These are phyloP conservation scores for Colletotrichum nymphaeae DNA, from an alignment of 2,329 filamentous ascomycete genomes.

Conservation along the genomic window DNA sequence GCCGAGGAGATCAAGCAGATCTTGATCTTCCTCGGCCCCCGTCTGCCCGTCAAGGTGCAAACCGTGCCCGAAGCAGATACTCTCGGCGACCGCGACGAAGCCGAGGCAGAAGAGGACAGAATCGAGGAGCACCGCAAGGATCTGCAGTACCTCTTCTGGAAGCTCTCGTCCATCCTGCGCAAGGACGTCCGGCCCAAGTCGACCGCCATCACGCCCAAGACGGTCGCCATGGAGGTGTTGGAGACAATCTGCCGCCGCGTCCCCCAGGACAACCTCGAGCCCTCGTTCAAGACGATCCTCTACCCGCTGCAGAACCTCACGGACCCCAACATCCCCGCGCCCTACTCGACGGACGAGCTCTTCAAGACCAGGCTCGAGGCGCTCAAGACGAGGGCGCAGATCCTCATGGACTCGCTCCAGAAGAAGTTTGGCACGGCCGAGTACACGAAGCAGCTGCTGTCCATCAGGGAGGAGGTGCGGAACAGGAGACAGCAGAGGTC, in stretches of 20 bases:
- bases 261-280: conserved; percentile 64
- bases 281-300: conserved; percentile 71
- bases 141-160: conserved; percentile 81
- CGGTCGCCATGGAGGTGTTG: conserved; percentile 79
- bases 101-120: conserved; percentile 48
- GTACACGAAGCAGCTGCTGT: conserved; percentile 80
- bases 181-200: conserved; percentile 76
- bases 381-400: conserved; percentile 77
- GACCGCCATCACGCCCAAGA: conserved; percentile 77
- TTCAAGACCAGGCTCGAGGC: conserved; percentile 78
- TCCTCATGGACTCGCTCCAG: conserved; percentile 85
- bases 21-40: conserved; percentile 81
- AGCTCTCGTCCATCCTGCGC: conserved; percentile 82
- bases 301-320: conserved; percentile 83
- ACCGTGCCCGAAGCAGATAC: conserved; percentile 52
- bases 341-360: conserved; percentile 75
- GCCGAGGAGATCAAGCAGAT: conserved; percentile 84
- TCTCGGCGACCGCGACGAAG: conserved; percentile 55
- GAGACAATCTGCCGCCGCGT: conserved; percentile 75
- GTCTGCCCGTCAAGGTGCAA: conserved; percentile 49
- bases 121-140: conserved; percentile 44
- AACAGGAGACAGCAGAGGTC: conserved; percentile 78
- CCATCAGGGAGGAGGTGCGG: conserved; percentile 79
- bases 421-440: conserved; percentile 83
- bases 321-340: conserved; percentile 78